These are phyloP conservation scores for Myriosclerotinia duriaeana DNA, from an alignment of 2,329 filamentous ascomycete genomes.

Conservation along the genomic window DNA sequence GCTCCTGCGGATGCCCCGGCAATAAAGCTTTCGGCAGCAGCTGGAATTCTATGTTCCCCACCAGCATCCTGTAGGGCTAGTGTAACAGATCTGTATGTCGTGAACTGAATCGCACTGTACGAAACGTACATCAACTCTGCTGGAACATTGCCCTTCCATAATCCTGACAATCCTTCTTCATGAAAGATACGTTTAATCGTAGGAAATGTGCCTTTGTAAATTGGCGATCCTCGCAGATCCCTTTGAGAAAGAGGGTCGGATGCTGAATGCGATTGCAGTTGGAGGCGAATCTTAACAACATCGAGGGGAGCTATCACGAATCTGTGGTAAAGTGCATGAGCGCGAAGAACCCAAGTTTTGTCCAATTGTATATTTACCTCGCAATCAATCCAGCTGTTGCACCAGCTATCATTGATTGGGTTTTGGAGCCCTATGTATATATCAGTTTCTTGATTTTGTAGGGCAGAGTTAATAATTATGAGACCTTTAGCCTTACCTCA, in stretches of 20 bases:
- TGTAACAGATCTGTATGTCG: conserved; percentile 75
- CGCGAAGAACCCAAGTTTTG: not conserved
- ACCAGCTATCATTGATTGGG: conserved; percentile 65
- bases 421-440: conserved; percentile 57
- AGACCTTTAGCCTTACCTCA: conserved; percentile 27
- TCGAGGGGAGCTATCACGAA: conserved; percentile 95
- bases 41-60: conserved; percentile 52
- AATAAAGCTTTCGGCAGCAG: conserved; percentile 74
- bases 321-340: conserved; percentile 46
- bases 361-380: conserved; percentile 52
- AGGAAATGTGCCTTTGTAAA: conserved; percentile 73
- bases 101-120: conserved; percentile 89
- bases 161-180: conserved; percentile 77
- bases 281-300: conserved; percentile 95
- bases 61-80: conserved; percentile 55
- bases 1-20: conserved; percentile 82
- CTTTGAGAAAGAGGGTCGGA: conserved; percentile 66
- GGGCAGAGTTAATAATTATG: not conserved
- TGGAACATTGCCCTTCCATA: conserved; percentile 98
- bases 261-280: conserved; percentile 80
- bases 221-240: conserved; percentile 47
- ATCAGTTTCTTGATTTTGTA: conserved; percentile 11
- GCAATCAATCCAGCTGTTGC: conserved; percentile 81
- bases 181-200: conserved; percentile 75
- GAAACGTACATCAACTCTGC: conserved; percentile 92